Conservation (phyloP, 441 rosid species). For the Erodium moschatum region DNA sequence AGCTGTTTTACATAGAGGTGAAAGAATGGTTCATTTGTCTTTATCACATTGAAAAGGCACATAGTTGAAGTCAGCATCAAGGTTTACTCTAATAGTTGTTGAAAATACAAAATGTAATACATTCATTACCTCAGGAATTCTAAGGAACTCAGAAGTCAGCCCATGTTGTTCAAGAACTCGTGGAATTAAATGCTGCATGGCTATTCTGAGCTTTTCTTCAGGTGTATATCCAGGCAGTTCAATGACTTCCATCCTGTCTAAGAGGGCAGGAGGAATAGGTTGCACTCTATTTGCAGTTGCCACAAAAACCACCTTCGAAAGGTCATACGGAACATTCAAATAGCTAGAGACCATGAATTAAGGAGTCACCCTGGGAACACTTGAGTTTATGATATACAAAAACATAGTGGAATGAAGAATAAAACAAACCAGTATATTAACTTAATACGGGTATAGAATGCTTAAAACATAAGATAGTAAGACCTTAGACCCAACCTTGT, state of each 20-base stretch:
- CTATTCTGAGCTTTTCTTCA: constrained; percentile 90
- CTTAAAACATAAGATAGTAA: not conserved
- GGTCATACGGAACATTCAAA: constrained; percentile 95
- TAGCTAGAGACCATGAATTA: constrained; percentile 56
- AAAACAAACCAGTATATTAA: not conserved
- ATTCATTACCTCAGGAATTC: constrained; percentile 78
- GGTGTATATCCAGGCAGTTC: constrained; percentile 96
- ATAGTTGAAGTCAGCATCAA: not conserved
- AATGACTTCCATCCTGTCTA: constrained; percentile 96
- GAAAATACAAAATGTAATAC: not conserved
- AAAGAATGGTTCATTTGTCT: not conserved
- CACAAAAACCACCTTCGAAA: constrained; percentile 90
- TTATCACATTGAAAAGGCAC: not conserved
- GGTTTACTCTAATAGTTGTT: not conserved
- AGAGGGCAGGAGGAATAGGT: constrained; percentile 90
- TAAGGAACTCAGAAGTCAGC: constrained; percentile 69
- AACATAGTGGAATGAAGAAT: not conserved
- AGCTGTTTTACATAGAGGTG: not conserved
- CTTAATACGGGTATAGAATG: not conserved
- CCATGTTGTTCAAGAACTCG: constrained; percentile 95
- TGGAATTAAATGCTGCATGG: constrained; percentile 86
- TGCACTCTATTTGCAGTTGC: constrained; percentile 91
- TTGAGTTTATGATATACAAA: constrained; percentile 11
- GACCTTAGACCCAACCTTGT: not conserved
- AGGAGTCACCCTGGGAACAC: constrained; percentile 30